Evolutionary conservation across 352 stramenopile species (phyloP), one percentile per base, ranked within the genome.

Genomic region (Aphanomyces invadans): DNA sequence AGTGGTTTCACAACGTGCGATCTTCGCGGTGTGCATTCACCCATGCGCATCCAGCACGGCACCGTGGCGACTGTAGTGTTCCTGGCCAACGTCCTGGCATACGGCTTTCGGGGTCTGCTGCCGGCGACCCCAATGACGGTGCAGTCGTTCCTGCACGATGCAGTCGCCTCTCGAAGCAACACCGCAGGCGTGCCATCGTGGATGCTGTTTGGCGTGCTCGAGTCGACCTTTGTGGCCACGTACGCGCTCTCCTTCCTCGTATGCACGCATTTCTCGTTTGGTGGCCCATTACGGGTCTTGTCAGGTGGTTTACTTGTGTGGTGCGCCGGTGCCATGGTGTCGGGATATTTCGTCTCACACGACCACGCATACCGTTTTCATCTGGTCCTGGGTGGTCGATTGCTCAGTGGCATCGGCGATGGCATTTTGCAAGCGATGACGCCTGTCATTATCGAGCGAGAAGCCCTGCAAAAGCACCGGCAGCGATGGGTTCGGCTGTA

Each of bases 171-270:
- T 28, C 46, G 17, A 21, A 23, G 17, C 0, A 21, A 10, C 46
- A 28, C 11, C 19, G 28, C 46, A 7, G 28, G 23, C 28, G 46
- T 54, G 17, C 28, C 21, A n/a, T n/a, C n/a, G n/a, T n/a, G n/a
- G n/a, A n/a, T n/a, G n/a, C n/a, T n/a, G 17, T 54, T 54, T 54
- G 46, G 46, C 46, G 21, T 54, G 46, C 46, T 54, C 19, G 46
- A 54, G 19, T 54, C 46, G 9, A 54, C 28, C 46, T 54, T 54
- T 21, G 15, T 21, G 21, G 46, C 19, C 9, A 29, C 9, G 9
- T 54, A 21, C 10, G 21, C 9, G 17, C 19, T 54, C 25, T 54
- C 46, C 17, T 28, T 54, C 19, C 19, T 54, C 46, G 19, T 21
- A 23, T 54, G 21, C 28, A 23, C 17, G 17, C 19, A 54, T 54